phyloP scores from a whole-genome alignment of 108 stramenopile species.

The Skeletonema menzelii region DNA sequence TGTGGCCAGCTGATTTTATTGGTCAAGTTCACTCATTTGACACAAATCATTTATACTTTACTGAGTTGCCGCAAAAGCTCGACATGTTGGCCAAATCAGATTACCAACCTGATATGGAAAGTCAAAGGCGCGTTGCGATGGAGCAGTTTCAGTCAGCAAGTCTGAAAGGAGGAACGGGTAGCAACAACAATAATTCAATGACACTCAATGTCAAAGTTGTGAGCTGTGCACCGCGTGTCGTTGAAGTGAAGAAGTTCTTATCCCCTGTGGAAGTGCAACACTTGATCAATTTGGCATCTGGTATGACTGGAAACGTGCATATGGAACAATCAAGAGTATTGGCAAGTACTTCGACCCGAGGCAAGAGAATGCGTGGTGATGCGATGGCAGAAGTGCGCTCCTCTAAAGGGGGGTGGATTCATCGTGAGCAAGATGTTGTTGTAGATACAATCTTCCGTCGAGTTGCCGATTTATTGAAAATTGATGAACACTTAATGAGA shows the following conservation, averaged over 20 bases:
- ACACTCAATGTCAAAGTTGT: constrained; percentile 50
- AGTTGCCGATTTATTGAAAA: constrained; percentile 74
- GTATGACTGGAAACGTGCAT: constrained; percentile 39
- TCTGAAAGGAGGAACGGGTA: not conserved
- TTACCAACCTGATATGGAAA: constrained; percentile 24
- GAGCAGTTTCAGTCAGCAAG: constrained; percentile 16
- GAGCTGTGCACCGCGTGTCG: constrained; percentile 69
- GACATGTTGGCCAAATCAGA: constrained; percentile 21
- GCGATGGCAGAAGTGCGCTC: constrained; percentile 26
- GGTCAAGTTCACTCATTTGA: constrained; percentile 58
- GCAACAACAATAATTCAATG: constrained; percentile 12
- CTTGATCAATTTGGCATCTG: constrained; percentile 56
- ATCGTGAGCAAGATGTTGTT: constrained; percentile 59
- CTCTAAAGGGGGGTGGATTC: constrained; percentile 75
- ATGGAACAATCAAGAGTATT: constrained; percentile 63
- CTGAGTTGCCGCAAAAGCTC: constrained; percentile 19
- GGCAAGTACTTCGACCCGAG: not conserved
- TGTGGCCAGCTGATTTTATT: constrained; percentile 70
- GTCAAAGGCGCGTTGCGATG: constrained; percentile 14
- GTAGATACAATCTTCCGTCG: constrained; percentile 79
- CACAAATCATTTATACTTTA: constrained; percentile 35
- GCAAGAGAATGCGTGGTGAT: not conserved
- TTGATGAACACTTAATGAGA: constrained; percentile 69
- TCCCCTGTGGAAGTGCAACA: constrained; percentile 65
- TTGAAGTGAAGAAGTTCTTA: constrained; percentile 75